Percentiles rank a stretch among this genome's conserved stretches.
phyloP scores from a whole-genome alignment of 495 filamentous ascomycete species.

The Neurospora tetrasperma region DNA sequence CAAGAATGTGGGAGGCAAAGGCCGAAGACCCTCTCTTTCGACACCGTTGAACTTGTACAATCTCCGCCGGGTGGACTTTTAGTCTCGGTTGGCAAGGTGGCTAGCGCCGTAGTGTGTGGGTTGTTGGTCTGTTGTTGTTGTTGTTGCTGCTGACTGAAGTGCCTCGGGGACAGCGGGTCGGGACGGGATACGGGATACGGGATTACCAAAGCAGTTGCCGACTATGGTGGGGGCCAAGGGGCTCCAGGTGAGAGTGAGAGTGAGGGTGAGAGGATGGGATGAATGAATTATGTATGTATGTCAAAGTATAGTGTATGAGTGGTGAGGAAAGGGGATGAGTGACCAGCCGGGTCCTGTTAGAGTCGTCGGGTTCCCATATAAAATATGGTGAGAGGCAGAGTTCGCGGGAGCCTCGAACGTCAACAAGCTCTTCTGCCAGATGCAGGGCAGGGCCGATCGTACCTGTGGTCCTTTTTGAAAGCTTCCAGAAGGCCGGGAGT shows the following conservation, averaged over 20 bases:
- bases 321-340: background rate
- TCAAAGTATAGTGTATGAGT: background rate
- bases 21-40: background rate
- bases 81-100: background rate
- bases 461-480: conserved; percentile 12
- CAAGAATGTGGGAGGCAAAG: background rate
- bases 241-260: background rate
- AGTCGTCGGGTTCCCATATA: no score
- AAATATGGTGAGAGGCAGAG: background rate
- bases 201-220: background rate
- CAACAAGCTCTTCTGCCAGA: background rate
- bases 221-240: background rate
- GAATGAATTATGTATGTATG: background rate
- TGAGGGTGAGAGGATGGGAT: background rate
- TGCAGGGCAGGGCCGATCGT: conserved; percentile 17
- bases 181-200: background rate
- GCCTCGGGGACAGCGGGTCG: background rate
- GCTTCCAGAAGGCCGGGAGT: conserved; percentile 17
- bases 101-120: background rate
- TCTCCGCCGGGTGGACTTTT: background rate
- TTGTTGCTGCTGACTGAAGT: background rate
- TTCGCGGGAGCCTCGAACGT: background rate
- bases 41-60: background rate
- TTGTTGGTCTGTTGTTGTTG: background rate
- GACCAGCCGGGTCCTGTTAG: background rate